Evolutionary conservation across 2,329 filamentous ascomycete genomes (phyloP), one percentile per base, ranked within the genome.

Genomic region (Beauveria rudraprayagi): DNA sequence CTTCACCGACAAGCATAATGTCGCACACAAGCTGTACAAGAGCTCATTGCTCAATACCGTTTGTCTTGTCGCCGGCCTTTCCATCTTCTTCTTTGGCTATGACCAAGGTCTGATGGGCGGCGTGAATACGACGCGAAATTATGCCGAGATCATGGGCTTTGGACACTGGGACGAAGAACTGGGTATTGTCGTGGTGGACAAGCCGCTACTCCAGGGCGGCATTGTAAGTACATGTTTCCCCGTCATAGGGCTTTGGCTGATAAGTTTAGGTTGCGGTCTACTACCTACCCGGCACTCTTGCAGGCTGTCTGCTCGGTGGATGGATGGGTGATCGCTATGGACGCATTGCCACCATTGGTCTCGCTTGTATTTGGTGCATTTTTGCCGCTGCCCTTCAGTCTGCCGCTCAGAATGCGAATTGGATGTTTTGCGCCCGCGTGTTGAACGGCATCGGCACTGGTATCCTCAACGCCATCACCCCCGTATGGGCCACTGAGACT

Each of bases 401-500:
- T 63, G 84, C 84, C 1, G 85, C 88, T 0, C 80, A 83, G 73
- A 89, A 88, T 65, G 76, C 82, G 48, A 75, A 80, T 30, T 89
- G 86, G 87, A 90, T 90, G 86, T 86, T 88, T 63, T 86, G 82
- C 67, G 79, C 70, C 1, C 70, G 71, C 1, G 66, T 67, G 0
- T 58, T 73, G 11, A 88, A 86, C 60, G 85, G 85, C 5, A 82
- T 86, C 51, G 87, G 87, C 3, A 90, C 86, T 2, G 88, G 88
- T 26, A 83, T 89, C 56, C 70, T 90, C 41, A 90, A 89, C 67
- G 83, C 85, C 8, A 89, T 90, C 64, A 82, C 87, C 0, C 87
- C 87, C 0, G 86, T 89, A 3, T 90, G 85, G 85, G 85, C 86
- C 1, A 87, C 87, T 0, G 88, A 90, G 71, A 87, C 84, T 0